Base-by-base conservation (phyloP, 1,284 basidiomycete species). In the Uromyces viciae-fabae region DNA sequence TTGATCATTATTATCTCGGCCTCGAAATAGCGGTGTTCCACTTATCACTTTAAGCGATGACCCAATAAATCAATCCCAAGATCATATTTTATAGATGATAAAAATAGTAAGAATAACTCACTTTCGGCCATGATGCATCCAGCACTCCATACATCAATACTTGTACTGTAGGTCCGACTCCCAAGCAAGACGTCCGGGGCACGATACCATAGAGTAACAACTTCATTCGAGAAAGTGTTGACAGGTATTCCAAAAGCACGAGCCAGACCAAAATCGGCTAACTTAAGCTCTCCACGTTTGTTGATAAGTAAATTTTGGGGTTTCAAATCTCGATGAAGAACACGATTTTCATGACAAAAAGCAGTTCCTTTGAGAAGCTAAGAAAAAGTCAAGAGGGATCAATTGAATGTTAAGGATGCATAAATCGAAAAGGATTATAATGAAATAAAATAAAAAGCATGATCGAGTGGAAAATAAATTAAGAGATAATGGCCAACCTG, bases 121-220 rank as follows among this genome's bases (percentile, higher is more conserved):
- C 79, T 81, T 88, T 98, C 95, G 22, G 96, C 96, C 86, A 99
- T 97, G 85, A 99, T 99, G 86, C 97, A 99, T 8, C 97, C 97
- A 81, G 95, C 97, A 7, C 94, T 96, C 97, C 97, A 99, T 82
- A 99, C 94, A 87, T 99, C 97, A 85, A 99, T 98, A 28, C 94
- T 96, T 2, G 97, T 99, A 86, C 93, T 95, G 87, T 99, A 99
- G 75, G 96, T 98, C 77, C 97, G 90, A 54, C 94, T 97, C 74
- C 97, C 97, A 82, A 99, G 90, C 22, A 99, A 90, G 60, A 99
- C 97, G 85, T 99, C 97, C 0, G 97, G 97, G 0, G 97, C 96
- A 79, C 97, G 93, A 87, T 99, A 99, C 97, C 97, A 99, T 17
- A 99, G 88, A 5, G 97, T 99, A 40, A 99, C 97, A 83, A 91